Base-by-base conservation (phyloP, 441 rosid species). In the Gossypium armourianum region DNA sequence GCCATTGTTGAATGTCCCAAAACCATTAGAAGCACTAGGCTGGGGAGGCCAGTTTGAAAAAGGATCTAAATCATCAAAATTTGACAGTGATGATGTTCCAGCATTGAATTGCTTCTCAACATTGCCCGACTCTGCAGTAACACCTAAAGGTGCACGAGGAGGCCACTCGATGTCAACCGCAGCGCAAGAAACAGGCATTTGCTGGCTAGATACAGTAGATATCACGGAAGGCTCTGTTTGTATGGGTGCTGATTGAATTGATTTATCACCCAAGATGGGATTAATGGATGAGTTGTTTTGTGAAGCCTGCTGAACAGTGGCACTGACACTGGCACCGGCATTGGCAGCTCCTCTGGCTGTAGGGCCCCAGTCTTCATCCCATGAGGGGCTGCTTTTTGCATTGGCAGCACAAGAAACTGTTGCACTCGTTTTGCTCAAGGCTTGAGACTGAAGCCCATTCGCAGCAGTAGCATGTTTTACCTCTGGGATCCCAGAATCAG, bases 341-440 rank as follows among this genome's bases (percentile, higher is more conserved):
- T 56, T 71, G 2, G 82, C 43, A 69, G 82, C 71, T 66, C 71
- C 82, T 70, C 80, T 84, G 58, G 77, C 67, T 0, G 80, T 74
- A n/a, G 85, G 72, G 73, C 87, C 85, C 98, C 98, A 93, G 69
- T 91, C 97, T 71, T 90, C 97, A 72, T 93, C 98, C 97, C 98
- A 93, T n/a, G 90, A 68, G 6, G 88, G 45, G 62, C 80, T 79
- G 66, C 78, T 78, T 77, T 80, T 84, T 61, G 80, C 70, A 29
- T 5, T 13, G 86, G 36, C 36, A 29, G 36, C 36, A 29, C 36
- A 75, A 61, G 88, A 81, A 45, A 83, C 88, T 58, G 70, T 81
- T 8, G 72, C 80, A 50, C 59, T 82, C 19, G 83, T 73, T 78
- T 80, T 84, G 81, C 72, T 77, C 23, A 67, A 76, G 73, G 79